These are phyloP conservation scores for Alternaria solani DNA, from an alignment of 2,329 filamentous ascomycete species.

Conservation along the genomic window DNA sequence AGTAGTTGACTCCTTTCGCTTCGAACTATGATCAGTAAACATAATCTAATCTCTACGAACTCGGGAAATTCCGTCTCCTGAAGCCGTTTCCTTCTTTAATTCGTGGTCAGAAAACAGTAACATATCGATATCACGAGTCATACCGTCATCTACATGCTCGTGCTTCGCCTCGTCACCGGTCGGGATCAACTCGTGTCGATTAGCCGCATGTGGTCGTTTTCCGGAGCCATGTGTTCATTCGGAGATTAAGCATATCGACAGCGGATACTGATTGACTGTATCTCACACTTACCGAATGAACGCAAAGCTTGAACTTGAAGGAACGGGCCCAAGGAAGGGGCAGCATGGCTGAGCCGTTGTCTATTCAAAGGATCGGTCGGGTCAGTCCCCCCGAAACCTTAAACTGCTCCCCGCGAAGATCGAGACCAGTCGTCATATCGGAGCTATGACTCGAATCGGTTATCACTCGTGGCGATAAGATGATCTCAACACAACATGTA, in stretches of 20 bases:
- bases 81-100: no score
- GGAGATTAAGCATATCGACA: fast-evolving
- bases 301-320: neutral
- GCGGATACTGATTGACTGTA: neutral
- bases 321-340: neutral
- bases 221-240: no score
- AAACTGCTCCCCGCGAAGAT: neutral
- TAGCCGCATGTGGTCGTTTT: no score
- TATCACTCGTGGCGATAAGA: no score
- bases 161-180: neutral
- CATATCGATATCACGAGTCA: fast-evolving
- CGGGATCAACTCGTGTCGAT: neutral
- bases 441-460: neutral
- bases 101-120: no score
- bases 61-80: neutral
- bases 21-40: neutral
- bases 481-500: no score
- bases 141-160: neutral
- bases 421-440: neutral
- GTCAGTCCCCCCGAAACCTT: neutral
- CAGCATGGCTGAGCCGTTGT: neutral
- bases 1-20: neutral
- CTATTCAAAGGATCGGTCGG: neutral
- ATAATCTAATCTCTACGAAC: neutral
- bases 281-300: neutral